These are phyloP conservation scores for Sodiomyces alkalinus DNA, from an alignment of 2,329 filamentous ascomycete genomes.

Conservation along the genomic window DNA sequence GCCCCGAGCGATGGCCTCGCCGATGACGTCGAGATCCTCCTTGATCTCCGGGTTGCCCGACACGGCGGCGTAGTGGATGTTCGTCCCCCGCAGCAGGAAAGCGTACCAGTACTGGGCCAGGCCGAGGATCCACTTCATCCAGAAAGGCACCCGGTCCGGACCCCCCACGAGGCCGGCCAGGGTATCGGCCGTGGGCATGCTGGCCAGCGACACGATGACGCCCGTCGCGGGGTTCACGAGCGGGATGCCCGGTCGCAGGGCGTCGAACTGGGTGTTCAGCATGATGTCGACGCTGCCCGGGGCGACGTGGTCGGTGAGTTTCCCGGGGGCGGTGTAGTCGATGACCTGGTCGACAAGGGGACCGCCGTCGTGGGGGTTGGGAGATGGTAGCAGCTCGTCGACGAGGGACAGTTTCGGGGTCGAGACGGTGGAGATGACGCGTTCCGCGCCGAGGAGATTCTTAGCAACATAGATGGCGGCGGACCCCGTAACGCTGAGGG, in stretches of 20 bases:
- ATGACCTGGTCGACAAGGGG: slow-evolving; percentile 33
- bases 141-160: slow-evolving; percentile 15
- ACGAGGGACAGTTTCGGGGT: slow-evolving; percentile 33
- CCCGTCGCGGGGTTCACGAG: slow-evolving; percentile 21
- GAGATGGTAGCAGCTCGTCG: slow-evolving; percentile 20
- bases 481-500: slow-evolving; percentile 30
- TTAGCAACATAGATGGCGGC: slow-evolving; percentile 33
- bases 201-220: slow-evolving; percentile 24
- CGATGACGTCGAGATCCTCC: slow-evolving; percentile 25
- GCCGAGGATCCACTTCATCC: slow-evolving; percentile 20
- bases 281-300: slow-evolving; percentile 31
- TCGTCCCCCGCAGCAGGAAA: slow-evolving; percentile 27
- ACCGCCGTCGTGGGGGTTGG: too few relatives aligned
- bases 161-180: slow-evolving; percentile 16
- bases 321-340: slow-evolving; percentile 28
- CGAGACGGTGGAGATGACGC: slow-evolving; percentile 35
- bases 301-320: slow-evolving; percentile 20
- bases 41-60: slow-evolving; percentile 25
- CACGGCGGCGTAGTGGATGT: slow-evolving; percentile 26
- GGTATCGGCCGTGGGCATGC: slow-evolving; percentile 17
- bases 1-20: slow-evolving; percentile 23
- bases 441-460: slow-evolving; percentile 29
- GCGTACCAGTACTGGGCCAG: slow-evolving; percentile 23
- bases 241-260: slow-evolving; percentile 22
- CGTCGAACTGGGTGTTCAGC: slow-evolving; percentile 28